Base-by-base conservation (phyloP, 2,329 filamentous ascomycete species). In the Corynespora cassiicola region DNA sequence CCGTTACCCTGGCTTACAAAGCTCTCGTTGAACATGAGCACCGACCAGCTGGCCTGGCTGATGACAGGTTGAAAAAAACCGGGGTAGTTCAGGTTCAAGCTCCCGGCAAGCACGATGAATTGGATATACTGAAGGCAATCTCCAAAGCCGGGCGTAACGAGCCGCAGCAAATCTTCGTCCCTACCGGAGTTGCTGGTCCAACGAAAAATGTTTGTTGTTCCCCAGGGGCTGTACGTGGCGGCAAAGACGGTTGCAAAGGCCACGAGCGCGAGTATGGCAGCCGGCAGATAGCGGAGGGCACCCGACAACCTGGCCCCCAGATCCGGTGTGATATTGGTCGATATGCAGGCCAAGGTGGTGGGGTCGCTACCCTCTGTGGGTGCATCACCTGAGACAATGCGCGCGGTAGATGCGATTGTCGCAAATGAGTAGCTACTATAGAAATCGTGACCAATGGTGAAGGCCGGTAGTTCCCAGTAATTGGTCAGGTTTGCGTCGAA, bases 181-280 rank as follows among this genome's bases (percentile, higher is more conserved):
- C 92, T 84, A 22, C 94, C 94, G 65, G 95, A 97, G 65, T 99
- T 99, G 61, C 90, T 95, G n/a, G 90, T 90, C 90, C 92, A 99
- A 52, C 88, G 85, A 66, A 97, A 97, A 14, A 92, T 78, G 63
- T 99, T 88, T 6, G 83, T 83, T 2, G 90, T 88, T 14, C 94
- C 94, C 92, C 94, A 99, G 0, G 94, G 94, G 61, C 91, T 96
- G 63, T 84, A 92, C 23, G 95, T 88, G 32, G 84, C 88, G 3
- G 94, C 90, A 51, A 90, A 84, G 22, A 91, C 75, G 6, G 92
- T 96, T 10, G 91, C 90, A 41, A 90, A 69, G 2, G 84, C 94
- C 29, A 95, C 88, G 25, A 92, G 76, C 3, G 92, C 72, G 20
- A 99, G 76, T 16, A 96, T 81, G 3, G 86, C 75, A 16, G 92